phyloP scores from a whole-genome alignment of 1,284 basidiomycete species.

The Rhodotorula sp. region DNA sequence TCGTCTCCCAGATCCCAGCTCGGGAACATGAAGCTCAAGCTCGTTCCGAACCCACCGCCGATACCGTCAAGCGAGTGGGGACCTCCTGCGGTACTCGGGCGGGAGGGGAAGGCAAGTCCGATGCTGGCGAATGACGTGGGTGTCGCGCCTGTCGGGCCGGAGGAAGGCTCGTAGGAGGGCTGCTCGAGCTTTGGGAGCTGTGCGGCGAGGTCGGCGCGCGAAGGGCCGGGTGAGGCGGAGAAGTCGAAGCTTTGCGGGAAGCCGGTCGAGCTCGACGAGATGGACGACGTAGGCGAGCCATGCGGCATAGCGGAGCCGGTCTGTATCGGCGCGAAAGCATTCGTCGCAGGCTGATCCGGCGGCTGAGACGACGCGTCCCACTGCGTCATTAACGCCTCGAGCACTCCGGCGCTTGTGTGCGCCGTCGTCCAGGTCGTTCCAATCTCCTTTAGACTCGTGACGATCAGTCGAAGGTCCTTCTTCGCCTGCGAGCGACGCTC shows the following conservation, averaged over 20 bases:
- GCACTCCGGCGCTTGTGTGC: slow-evolving; percentile 27
- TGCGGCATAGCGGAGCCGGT: not conserved
- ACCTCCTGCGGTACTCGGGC: slow-evolving; percentile 2
- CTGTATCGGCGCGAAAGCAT: not conserved
- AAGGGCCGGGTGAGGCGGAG: not conserved
- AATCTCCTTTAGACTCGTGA: slow-evolving; percentile 33
- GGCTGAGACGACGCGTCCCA: slow-evolving; percentile 6
- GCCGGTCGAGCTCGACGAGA: not conserved
- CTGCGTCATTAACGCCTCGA: slow-evolving; percentile 25
- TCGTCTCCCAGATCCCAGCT: not conserved
- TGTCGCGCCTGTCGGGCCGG: not conserved
- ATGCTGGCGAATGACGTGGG: not conserved
- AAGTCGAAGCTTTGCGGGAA: not conserved
- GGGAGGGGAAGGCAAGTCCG: not conserved
- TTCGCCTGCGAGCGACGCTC: slow-evolving; percentile 21
- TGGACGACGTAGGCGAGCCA: slow-evolving; percentile 1
- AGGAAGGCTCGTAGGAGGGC: not conserved
- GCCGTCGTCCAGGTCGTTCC: slow-evolving; percentile 36
- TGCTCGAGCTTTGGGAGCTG: not conserved
- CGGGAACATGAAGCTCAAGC: slow-evolving; percentile 7
- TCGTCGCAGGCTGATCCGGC: not conserved
- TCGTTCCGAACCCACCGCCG: not conserved
- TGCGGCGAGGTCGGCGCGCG: not conserved
- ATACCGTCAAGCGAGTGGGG: not conserved
- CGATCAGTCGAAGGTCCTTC: slow-evolving; percentile 29